Evolutionary conservation across 148 eudicot species (phyloP).

Genomic region (Amaranthus palmeri): DNA sequence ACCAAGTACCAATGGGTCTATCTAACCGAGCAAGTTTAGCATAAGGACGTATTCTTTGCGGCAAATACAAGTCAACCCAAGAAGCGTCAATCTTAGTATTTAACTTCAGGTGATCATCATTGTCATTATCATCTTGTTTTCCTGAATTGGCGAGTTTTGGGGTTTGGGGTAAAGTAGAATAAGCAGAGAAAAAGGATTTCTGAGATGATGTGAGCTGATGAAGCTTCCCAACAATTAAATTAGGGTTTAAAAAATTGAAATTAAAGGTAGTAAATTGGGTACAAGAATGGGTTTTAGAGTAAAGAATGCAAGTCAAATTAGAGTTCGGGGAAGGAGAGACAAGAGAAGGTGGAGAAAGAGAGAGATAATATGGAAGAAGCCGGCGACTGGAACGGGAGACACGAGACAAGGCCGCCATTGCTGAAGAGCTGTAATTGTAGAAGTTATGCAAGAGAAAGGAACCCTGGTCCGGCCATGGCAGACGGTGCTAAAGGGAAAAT

Average conservation of each 20-base stretch:
- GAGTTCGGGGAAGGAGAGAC: constrained; percentile 9
- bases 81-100: constrained; percentile 25
- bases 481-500: too few species aligned
- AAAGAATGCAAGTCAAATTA: not conserved
- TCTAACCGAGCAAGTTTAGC: constrained; percentile 80
- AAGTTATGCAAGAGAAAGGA: too few species aligned
- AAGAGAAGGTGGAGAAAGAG: constrained; percentile 3
- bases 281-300: not conserved
- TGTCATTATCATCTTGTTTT: constrained; percentile 4
- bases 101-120: constrained; percentile 4
- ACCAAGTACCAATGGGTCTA: constrained; percentile 87
- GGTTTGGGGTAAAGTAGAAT: constrained; percentile 19
- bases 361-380: constrained; percentile 13
- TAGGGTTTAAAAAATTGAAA: constrained; percentile 1
- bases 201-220: constrained; percentile 10
- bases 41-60: constrained; percentile 49
- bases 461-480: too few species aligned
- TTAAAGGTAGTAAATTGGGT: not conserved
- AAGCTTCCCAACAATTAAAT: constrained; percentile 11
- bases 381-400: constrained; percentile 24
- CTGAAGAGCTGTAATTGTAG: too few species aligned
- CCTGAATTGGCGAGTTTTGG: constrained; percentile 7
- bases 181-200: constrained; percentile 31
- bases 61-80: constrained; percentile 78
- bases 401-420: constrained; percentile 26